Percentiles rank a stretch among this genome's conserved stretches.
Conservation (phyloP, 768 basidiomycete genomes). For the Lentinula edodes region DNA sequence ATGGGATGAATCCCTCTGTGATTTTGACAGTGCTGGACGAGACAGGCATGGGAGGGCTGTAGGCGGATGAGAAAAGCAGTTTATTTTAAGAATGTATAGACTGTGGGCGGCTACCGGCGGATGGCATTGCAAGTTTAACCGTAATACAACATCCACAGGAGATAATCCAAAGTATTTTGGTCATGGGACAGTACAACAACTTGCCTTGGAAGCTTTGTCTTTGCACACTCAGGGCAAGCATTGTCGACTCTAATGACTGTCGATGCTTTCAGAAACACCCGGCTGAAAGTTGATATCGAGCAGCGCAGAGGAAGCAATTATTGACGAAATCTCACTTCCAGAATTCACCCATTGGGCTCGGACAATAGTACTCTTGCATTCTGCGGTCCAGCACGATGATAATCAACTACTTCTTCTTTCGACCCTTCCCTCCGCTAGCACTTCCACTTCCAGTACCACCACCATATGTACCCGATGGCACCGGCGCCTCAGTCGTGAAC, state of each 20-base stretch:
- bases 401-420: slow-evolving; percentile 56
- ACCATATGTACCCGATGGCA: slow-evolving; percentile 20
- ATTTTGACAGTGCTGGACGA: slow-evolving; percentile 7
- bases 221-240: too few relatives aligned
- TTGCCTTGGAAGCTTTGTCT: too few relatives aligned
- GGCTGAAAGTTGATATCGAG: too few relatives aligned
- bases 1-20: slow-evolving; percentile 22
- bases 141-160: neutral
- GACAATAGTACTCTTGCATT: neutral
- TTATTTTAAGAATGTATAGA: neutral
- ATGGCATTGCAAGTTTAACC: neutral
- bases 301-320: neutral
- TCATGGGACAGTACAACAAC: too few relatives aligned
- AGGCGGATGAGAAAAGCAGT: neutral
- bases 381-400: neutral
- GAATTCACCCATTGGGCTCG: neutral
- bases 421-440: slow-evolving; percentile 45
- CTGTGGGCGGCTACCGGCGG: neutral
- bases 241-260: too few relatives aligned
- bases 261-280: too few relatives aligned
- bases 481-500: slow-evolving; percentile 33
- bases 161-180: neutral
- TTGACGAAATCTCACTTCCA: too few relatives aligned
- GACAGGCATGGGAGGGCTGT: neutral
- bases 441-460: slow-evolving; percentile 32